phyloP scores from a whole-genome alignment of 345 rosid genomes.

The Turnera subulata region DNA sequence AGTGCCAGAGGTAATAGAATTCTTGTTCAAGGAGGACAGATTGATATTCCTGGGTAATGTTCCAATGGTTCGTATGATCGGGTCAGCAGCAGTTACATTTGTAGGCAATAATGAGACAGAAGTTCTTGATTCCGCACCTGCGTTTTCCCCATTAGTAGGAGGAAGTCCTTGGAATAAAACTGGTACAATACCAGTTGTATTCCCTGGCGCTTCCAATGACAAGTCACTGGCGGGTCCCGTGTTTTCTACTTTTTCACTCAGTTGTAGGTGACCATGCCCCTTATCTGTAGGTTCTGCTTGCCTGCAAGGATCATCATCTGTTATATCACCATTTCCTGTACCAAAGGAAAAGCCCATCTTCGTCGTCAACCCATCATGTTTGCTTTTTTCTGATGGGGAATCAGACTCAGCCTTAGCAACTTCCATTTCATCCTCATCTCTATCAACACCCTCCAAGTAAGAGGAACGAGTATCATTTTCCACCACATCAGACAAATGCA shows the following conservation, averaged over 20 bases:
- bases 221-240: conserved; percentile 6
- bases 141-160: conserved; percentile 11
- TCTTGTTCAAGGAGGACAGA: conserved; percentile 7
- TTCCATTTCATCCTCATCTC: conserved; percentile 8
- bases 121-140: no score
- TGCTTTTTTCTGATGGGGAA: neutral
- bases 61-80: conserved; percentile 1
- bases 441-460: conserved; percentile 21
- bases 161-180: conserved; percentile 16
- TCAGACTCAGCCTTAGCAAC: conserved; percentile 4
- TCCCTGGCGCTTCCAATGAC: conserved; percentile 3
- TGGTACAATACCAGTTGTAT: no score
- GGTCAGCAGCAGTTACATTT: conserved; percentile 19
- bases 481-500: conserved; percentile 9
- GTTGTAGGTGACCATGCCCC: conserved; percentile 6
- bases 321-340: conserved; percentile 7
- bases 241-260: conserved; percentile 7
- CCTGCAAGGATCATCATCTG: conserved; percentile 9
- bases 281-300: conserved; percentile 12
- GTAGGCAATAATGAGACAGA: conserved; percentile 9
- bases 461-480: conserved; percentile 23
- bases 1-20: conserved; percentile 9
- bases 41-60: conserved; percentile 12
- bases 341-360: conserved; percentile 3
- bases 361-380: conserved; percentile 2